These are phyloP conservation scores for Xylaria sp. DNA, from an alignment of 2,329 filamentous ascomycete species.

Conservation along the genomic window DNA sequence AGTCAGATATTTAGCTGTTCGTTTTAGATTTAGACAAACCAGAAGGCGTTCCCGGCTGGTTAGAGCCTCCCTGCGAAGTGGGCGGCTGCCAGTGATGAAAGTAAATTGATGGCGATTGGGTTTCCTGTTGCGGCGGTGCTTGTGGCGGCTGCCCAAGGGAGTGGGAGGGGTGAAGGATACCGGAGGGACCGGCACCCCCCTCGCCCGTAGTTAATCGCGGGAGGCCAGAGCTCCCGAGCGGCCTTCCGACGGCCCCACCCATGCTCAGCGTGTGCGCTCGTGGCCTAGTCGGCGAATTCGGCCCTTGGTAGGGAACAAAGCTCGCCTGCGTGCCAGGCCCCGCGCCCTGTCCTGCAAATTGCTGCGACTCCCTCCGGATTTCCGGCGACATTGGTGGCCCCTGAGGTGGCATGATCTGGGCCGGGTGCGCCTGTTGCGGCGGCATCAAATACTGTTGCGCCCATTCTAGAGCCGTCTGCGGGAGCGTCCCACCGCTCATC, in stretches of 20 bases:
- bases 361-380: constrained; percentile 55
- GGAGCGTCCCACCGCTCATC: constrained; percentile 65
- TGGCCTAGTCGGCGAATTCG: constrained; percentile 52
- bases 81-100: constrained; percentile 95
- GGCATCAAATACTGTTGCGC: constrained; percentile 66
- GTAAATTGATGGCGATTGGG: constrained; percentile 75
- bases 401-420: constrained; percentile 55
- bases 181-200: constrained; percentile 38
- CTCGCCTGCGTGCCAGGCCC: constrained; percentile 42
- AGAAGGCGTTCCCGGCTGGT: constrained; percentile 73
- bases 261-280: constrained; percentile 54
- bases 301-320: constrained; percentile 48
- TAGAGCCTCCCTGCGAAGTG: constrained; percentile 61
- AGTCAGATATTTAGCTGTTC: constrained; percentile 45
- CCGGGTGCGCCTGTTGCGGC: constrained; percentile 53
- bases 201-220: constrained; percentile 51
- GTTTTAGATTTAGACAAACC: constrained; percentile 66
- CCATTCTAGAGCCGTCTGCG: constrained; percentile 66
- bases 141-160: constrained; percentile 57
- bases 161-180: constrained; percentile 47
- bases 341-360: constrained; percentile 42
- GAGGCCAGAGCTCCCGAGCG: constrained; percentile 43
- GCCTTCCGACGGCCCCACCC: constrained; percentile 42
- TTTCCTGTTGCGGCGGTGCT: constrained; percentile 60
- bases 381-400: constrained; percentile 57